Evolutionary conservation across 345 rosid species (phyloP).

Genomic region (Toxicodendron radicans): DNA sequence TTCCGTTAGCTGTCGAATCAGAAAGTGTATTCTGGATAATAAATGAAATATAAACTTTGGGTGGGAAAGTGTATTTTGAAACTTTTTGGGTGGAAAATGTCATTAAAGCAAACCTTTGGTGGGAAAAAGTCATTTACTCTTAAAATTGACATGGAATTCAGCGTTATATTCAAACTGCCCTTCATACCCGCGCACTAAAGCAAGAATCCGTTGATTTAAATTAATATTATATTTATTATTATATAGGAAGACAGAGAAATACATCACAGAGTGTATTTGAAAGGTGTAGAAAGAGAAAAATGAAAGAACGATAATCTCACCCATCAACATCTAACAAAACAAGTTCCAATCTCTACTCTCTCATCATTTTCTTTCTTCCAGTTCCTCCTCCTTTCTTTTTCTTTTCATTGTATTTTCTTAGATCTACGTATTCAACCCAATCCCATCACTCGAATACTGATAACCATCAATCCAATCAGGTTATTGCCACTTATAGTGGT

Average conservation of each 20-base stretch:
- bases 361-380: background rate
- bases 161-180: constrained; percentile 55
- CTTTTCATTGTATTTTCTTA: background rate
- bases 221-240: constrained; percentile 20
- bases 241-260: background rate
- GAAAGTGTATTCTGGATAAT: too few relatives aligned
- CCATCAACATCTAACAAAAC: background rate
- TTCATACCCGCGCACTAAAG: constrained; percentile 68
- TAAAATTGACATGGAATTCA: constrained; percentile 63
- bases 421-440: constrained; percentile 19
- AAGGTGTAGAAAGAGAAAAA: too few relatives aligned
- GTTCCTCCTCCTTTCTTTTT: background rate
- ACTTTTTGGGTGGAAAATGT: too few relatives aligned
- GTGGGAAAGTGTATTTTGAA: too few relatives aligned
- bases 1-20: too few relatives aligned
- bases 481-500: constrained; percentile 10
- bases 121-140: too few relatives aligned
- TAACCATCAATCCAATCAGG: background rate
- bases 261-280: constrained; percentile 14
- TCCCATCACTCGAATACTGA: constrained; percentile 7
- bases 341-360: constrained; percentile 7
- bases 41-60: too few relatives aligned
- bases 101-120: too few relatives aligned
- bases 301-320: too few relatives aligned
- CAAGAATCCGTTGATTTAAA: constrained; percentile 53